Evolutionary conservation across 306 rosid genomes (phyloP), one percentile per base, ranked within the genome.

Genomic region (Inga leiocalycina): DNA sequence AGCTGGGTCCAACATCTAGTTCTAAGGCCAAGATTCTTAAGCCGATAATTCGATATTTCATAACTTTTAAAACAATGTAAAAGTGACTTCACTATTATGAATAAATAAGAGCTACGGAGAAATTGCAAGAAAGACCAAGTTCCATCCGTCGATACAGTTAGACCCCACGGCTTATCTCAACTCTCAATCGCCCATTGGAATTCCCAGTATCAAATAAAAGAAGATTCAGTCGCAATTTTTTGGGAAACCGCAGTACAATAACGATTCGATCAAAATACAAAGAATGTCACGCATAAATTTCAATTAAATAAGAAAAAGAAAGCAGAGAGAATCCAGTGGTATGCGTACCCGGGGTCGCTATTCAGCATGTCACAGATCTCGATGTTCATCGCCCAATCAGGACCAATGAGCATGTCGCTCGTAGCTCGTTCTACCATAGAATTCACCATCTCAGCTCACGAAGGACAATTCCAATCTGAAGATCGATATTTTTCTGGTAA

Each of bases 311-410:
- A 46, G 69, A 41, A 43, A 48, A 75, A 20, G 32, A 22, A 69
- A 79, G 6, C 2, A 49, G 57, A 4, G n/a, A 77, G 64, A 90
- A 76, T 81, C 77, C 17, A 74, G 66, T 30, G 87, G 66, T 59
- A 71, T 39, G 72, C 96, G 65, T 87, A 96, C 99, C 92, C 98
- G 87, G 97, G 99, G 82, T 96, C 98, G 32, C 84, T 94, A 81
- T 96, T 96, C 80, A 94, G 95, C 88, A 94, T 92, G 79, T 96
- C 98, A 73, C 99, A 96, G 93, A 96, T 96, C 94, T 96, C 99
- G 79, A 96, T 89, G 84, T 96, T 96, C 98, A 89, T 91, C 44
- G 98, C 99, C 99, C 99, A 96, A 88, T 96, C 99, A 45, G 99
- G 98, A 44, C 99, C 99, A 88, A 96, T 91, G 84, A 96, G 96